Evolutionary conservation across 177 flowering plant species (phyloP), one percentile per base, ranked within the genome.

Genomic region (Vitis hybrid): DNA sequence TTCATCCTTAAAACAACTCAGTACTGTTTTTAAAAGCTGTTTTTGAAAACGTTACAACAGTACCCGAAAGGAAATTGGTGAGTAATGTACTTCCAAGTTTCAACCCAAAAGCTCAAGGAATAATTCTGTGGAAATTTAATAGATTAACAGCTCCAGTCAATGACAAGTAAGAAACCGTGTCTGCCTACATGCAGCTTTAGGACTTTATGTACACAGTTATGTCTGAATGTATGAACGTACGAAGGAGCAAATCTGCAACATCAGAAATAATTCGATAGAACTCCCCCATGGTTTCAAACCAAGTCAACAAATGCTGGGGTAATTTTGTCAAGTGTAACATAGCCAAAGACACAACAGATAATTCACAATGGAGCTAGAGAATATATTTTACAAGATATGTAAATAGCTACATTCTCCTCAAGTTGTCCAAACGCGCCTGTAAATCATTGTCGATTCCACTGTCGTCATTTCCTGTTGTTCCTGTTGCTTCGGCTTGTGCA

Each of bases 401-500:
- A 39, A 31, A 4, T 2, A 8, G 70, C 65, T 83, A 92, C 98
- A 94, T 89, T 81, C 65, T 90, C 74, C 97, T 89, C 71, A 92
- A 80, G 75, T 92, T 94, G 78, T 92, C 97, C 70, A 92, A 83
- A 82, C 97, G 88, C 60, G 95, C 95, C 80, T 94, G 97, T 31
- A 92, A 81, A 15, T 94, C 98, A 66, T 83, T 84, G 71, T 93
- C 97, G 20, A 91, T 90, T 11, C 94, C 95, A 58, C 81, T 70
- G 67, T 90, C 92, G 5, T 90, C 99, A 71, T 53, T 79, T n/a
- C 79, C 92, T 0, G 89, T 33, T 55, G 64, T 61, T 22, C 26
- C 26, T 26, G 64, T 65, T 16, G 89, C 56, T 80, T 95, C 98
- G n/a, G 82, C 90, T 73, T 95, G 97, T 33, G 96, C 73, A 55